Evolutionary conservation across 768 basidiomycete genomes (phyloP), one percentile per base, ranked within the genome.

Genomic region (Rhizopogon vesiculosus): DNA sequence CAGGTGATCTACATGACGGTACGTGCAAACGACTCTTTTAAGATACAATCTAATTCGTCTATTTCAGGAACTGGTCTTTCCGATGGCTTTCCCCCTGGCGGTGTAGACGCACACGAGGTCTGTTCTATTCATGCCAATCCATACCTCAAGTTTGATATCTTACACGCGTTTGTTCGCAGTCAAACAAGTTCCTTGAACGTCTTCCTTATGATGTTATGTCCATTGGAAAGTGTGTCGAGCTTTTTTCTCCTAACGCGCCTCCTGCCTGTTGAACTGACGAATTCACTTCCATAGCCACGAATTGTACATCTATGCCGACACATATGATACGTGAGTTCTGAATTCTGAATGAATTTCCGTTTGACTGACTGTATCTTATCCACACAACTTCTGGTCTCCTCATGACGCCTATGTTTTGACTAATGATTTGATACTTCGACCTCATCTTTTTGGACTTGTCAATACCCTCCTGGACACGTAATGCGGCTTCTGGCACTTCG

Each of bases 141-240:
- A 7, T 35, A 16, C 15, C 22, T 49, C 15, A 2, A 38, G n/a
- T 18, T 16, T 55, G 18, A 45, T 29, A 43, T n/a, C 61, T 39
- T 31, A 1, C 33, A 5, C 31, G 39, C 7, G 28, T 22, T 9
- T 25, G 35, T 25, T 45, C 50, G 53, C 55, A 89, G 86, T 72
- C 88, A n/a, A 91, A 91, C 68, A 73, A 86, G 64, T 86, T 93
- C 68, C 75, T 94, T 59, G 71, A 80, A 19, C 71, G 81, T 54
- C 75, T 95, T 18, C 87, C 87, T 0, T 95, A 92, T 64, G 93
- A 96, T 64, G 63, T 92, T 2, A 80, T 93, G 65, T 73, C 90
- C 2, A 91, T 93, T 50, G 93, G 93, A 64, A 95, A 94, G 83
- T 86, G 64, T 70, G 25, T 22, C 10, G 6, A 49, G 15, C 39